These are phyloP conservation scores for Eragrostis nindensis DNA, from an alignment of 176 grass and related monocot genomes.

Conservation along the genomic window DNA sequence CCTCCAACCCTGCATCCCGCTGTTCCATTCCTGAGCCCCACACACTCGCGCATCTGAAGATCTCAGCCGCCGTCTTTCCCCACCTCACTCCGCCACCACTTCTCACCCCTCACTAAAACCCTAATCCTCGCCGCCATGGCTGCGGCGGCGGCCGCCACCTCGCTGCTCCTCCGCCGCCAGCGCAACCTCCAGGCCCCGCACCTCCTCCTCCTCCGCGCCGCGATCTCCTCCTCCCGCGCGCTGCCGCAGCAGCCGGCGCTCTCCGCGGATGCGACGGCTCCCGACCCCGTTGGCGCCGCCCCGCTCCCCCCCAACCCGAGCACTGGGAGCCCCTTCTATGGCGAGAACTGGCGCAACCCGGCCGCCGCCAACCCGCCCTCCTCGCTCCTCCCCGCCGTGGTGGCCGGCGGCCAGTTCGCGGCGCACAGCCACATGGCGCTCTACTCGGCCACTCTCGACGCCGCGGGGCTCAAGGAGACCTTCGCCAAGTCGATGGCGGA, in stretches of 20 bases:
- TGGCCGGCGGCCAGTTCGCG: background rate
- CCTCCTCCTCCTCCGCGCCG: slow-evolving; percentile 50
- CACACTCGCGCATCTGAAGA: slow-evolving; percentile 15
- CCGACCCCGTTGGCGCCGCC: slow-evolving; percentile 27
- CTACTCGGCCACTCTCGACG: slow-evolving; percentile 42
- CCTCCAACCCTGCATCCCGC: background rate
- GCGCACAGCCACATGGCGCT: slow-evolving; percentile 36
- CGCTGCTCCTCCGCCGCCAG: slow-evolving; percentile 62
- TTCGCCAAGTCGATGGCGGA: slow-evolving; percentile 74
- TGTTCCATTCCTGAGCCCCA: background rate
- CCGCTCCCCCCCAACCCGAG: slow-evolving; percentile 85
- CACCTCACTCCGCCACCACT: slow-evolving; percentile 1
- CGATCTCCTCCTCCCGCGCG: slow-evolving; percentile 69
- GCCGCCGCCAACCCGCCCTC: slow-evolving; percentile 30
- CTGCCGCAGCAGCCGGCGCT: slow-evolving; percentile 75
- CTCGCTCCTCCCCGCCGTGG: slow-evolving; percentile 57
- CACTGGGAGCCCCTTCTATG: slow-evolving; percentile 83
- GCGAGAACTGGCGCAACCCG: slow-evolving; percentile 87
- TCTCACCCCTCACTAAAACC: slow-evolving; percentile 45
- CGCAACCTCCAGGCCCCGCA: background rate
- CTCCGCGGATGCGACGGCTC: slow-evolving; percentile 41
- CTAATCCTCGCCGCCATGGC: slow-evolving; percentile 70
- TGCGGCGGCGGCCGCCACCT: slow-evolving; percentile 51
- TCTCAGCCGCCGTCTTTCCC: slow-evolving; percentile 37
- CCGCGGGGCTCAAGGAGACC: slow-evolving; percentile 60